Evolutionary conservation across 345 rosid genomes (phyloP).

Genomic region (Populus pruinosa): DNA sequence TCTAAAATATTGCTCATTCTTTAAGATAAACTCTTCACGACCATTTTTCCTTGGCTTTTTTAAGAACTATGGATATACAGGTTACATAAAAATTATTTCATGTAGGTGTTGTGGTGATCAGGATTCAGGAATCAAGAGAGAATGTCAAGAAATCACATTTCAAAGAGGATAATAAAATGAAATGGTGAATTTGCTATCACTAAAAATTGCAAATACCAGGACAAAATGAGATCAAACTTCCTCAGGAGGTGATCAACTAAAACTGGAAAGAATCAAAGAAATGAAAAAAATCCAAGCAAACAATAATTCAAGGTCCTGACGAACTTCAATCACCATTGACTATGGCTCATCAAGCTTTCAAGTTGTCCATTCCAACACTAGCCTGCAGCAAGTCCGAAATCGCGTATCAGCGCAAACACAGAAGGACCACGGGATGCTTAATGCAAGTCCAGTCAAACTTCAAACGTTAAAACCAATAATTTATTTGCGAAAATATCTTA

Average conservation of each 20-base stretch:
- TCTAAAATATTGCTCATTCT: background rate
- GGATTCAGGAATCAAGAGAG: background rate
- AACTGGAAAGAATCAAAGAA: background rate
- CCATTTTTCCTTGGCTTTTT: background rate
- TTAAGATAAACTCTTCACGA: background rate
- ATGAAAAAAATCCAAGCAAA: background rate
- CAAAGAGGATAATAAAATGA: background rate
- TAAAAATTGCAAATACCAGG: too few species aligned
- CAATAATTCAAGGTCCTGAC: background rate
- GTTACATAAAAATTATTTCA: background rate
- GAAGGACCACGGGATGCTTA: background rate
- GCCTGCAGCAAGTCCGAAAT: constrained; percentile 11
- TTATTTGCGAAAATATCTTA: background rate
- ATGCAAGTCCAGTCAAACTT: too few species aligned
- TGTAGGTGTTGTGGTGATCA: background rate
- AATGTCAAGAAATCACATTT: background rate
- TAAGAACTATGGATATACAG: too few species aligned
- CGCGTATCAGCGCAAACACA: background rate
- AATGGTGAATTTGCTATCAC: background rate
- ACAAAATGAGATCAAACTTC: too few species aligned
- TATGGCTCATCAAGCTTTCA: constrained; percentile 7
- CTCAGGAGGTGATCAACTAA: too few species aligned
- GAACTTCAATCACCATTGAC: background rate
- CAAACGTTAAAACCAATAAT: too few species aligned
- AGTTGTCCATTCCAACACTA: constrained; percentile 24